Base-by-base conservation (phyloP, 768 basidiomycete genomes). In the Psilocybe cubensis region DNA sequence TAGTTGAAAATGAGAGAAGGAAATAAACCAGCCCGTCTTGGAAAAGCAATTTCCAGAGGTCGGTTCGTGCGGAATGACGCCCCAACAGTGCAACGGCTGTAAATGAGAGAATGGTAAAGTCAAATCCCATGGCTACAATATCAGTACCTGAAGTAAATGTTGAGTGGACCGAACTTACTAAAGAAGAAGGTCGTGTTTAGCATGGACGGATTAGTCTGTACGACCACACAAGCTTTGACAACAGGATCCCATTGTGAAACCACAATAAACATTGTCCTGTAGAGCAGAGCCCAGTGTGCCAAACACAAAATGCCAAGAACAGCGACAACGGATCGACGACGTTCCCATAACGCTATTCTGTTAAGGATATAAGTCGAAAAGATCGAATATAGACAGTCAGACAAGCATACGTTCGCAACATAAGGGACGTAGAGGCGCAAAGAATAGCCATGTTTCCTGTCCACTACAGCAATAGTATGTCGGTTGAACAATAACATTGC, bases 11-110 rank as follows among this genome's bases (percentile, higher is more conserved):
- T 1, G 87, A 82, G 38, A 87, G 73, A 24, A 88, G 56, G 64
- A 89, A 89, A 66, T 85, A 89, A 5, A 88, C 82, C 43, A 91
- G 73, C 18, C 89, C 89, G 63, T 90, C 88, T n/a, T 81, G 78
- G 72, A 89, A 88, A 49, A 91, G 80, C 45, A 91, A 70, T 62
- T 80, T 78, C 80, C 87, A 88, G n/a, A 91, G 76, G 57, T 79
- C 83, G 3, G 83, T 86, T 44, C 82, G 76, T 4, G 78, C 74
- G 18, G 83, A 80, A 62, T 81, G 82, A 38, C 79, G 76, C 57
- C 74, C 75, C 43, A 80, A 73, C 25, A 89, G 75, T 1, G 83
- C 82, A 23, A 83, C 60, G 10, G 82, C 75, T 1, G 85, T 87
- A 60, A 84, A 79, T 11, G 78, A 62, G 21, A 88, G 73, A 58